Evolutionary conservation across 2,329 filamentous ascomycete species (phyloP).

Genomic region (Claviceps sp.): DNA sequence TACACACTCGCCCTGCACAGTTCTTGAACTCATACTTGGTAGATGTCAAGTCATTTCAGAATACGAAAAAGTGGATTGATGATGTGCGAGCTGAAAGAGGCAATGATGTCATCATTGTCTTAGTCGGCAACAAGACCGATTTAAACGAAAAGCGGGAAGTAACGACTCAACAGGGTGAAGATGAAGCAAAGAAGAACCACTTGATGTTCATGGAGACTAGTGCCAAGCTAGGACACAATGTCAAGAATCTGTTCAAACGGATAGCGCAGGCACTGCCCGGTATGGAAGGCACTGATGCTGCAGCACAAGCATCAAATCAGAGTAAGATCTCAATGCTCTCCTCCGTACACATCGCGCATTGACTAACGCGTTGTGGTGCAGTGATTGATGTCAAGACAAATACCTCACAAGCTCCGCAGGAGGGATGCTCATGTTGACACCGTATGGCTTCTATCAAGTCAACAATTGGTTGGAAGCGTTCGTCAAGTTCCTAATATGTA

Average conservation of each 20-base stretch:
- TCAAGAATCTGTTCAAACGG: conserved; percentile 92
- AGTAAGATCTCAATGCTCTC: conserved; percentile 42
- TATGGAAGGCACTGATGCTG: conserved; percentile 84
- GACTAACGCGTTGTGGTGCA: conserved; percentile 24
- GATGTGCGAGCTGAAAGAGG: conserved; percentile 93
- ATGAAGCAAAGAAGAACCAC: conserved; percentile 95
- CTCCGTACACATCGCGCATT: not conserved
- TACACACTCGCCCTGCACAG: conserved; percentile 4
- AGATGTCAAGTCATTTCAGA: conserved; percentile 94
- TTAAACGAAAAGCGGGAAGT: conserved; percentile 97
- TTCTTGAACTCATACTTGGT: conserved; percentile 1
- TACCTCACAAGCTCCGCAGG: conserved; percentile 53
- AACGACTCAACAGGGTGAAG: conserved; percentile 89
- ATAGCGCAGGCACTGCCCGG: conserved; percentile 96
- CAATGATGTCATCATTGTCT: conserved; percentile 96
- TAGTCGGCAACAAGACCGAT: conserved; percentile 99
- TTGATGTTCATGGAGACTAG: conserved; percentile 99
- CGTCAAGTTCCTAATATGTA: not conserved
- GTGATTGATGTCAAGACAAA: conserved; percentile 92
- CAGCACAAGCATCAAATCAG: conserved; percentile 58
- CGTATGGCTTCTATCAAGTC: not conserved
- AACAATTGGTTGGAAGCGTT: not conserved
- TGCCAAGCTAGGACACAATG: conserved; percentile 94
- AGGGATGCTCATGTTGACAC: conserved; percentile 44
- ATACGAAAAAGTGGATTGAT: conserved; percentile 99